Evolutionary conservation across 2,329 filamentous ascomycete genomes (phyloP).

Genomic region (Aspergillus sp.): DNA sequence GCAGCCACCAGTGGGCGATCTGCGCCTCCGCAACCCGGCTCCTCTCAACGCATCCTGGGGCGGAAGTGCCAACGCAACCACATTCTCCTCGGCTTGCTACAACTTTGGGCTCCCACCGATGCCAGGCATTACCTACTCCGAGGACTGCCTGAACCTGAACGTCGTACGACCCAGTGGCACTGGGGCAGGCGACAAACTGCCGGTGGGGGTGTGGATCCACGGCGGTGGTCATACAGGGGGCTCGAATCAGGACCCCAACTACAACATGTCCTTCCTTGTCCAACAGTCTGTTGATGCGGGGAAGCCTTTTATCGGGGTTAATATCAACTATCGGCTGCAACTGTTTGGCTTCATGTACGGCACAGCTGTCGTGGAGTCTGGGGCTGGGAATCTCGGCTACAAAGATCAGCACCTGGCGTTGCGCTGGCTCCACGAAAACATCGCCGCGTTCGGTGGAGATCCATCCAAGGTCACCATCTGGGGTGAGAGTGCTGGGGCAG

Average conservation of each 20-base stretch:
- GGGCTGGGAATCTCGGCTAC: conserved; percentile 32
- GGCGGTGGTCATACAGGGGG: conserved; percentile 46
- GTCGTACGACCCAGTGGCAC: conserved; percentile 15
- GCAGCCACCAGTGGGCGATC: conserved; percentile 10
- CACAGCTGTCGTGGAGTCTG: conserved; percentile 23
- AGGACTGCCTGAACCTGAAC: conserved; percentile 25
- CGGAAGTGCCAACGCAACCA: background rate
- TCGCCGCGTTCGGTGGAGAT: conserved; percentile 12
- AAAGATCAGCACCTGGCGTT: conserved; percentile 33
- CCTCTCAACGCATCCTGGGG: background rate
- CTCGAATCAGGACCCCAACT: conserved; percentile 18
- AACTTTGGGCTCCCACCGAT: background rate
- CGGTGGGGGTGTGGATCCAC: conserved; percentile 16
- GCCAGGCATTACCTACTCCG: background rate
- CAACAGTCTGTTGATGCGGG: conserved; percentile 45
- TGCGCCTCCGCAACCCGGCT: background rate
- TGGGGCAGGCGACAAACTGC: conserved; percentile 2
- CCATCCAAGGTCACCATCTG: conserved; percentile 15
- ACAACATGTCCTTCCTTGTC: background rate
- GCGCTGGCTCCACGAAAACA: conserved; percentile 2
- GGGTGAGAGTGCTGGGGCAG: conserved; percentile 18
- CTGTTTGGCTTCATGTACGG: conserved; percentile 53
- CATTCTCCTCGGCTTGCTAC: background rate
- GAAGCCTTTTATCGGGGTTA: conserved; percentile 51
- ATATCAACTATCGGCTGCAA: conserved; percentile 52